These are phyloP conservation scores for Plasmodium gallinaceum DNA, from an alignment of 169 alveolate genomes.

Conservation along the genomic window DNA sequence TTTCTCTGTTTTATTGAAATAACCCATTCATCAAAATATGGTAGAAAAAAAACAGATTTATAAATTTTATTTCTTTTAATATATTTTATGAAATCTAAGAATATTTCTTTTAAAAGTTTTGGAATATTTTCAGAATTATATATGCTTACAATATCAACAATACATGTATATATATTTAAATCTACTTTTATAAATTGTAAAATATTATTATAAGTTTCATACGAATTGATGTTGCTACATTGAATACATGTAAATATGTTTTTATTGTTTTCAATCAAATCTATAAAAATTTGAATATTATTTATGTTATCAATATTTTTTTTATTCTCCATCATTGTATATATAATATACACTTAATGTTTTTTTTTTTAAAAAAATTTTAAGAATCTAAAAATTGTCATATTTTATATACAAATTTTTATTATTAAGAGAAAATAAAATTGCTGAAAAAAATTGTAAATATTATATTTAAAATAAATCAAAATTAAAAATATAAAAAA, in stretches of 20 bases:
- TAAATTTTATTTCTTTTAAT: constrained; percentile 43
- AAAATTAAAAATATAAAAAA: no score
- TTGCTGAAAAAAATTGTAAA: no score
- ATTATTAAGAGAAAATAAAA: no score
- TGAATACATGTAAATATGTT: constrained; percentile 21
- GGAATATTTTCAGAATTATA: constrained; percentile 47
- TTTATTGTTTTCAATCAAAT: constrained; percentile 20
- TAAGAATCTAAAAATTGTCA: no score
- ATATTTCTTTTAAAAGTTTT: constrained; percentile 52
- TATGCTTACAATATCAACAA: constrained; percentile 58
- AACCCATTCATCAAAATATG: constrained; percentile 73
- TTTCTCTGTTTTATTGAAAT: constrained; percentile 19
- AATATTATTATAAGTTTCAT: constrained; percentile 58
- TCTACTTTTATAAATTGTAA: constrained; percentile 25
- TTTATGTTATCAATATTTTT: constrained; percentile 2
- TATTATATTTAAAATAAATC: no score
- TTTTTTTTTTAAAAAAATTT: not conserved
- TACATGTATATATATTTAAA: constrained; percentile 26
- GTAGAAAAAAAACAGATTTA: constrained; percentile 34
- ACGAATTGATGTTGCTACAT: constrained; percentile 53
- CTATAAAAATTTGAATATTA: constrained; percentile 3
- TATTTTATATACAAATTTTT: no score
- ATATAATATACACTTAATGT: not conserved
- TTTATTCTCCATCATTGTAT: not conserved
- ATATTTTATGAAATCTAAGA: constrained; percentile 53